Base-by-base conservation (phyloP, 2,329 filamentous ascomycete genomes). In the Fusarium sp. region DNA sequence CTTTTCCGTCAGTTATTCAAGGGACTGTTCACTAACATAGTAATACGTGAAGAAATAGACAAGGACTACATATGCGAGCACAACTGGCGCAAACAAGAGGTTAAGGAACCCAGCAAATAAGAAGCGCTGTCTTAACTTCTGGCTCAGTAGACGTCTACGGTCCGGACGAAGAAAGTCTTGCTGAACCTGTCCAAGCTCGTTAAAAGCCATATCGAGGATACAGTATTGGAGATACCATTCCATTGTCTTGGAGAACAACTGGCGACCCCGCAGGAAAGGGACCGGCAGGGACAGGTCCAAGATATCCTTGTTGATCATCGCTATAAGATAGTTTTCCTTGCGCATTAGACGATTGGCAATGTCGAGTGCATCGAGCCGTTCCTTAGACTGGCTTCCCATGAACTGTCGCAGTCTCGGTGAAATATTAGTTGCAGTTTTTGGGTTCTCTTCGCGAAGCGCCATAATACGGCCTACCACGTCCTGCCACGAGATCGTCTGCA, bases 321-420 rank as follows among this genome's bases (percentile, higher is more conserved):
- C 96, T 75, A 99, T 98, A 68, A 98, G 88, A 75, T 98, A 99
- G 76, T 99, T 99, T 69, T 98, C 95, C 76, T 93, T 92, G 63
- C 96, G 91, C 96, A 99, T 98, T 47, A 99, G 82, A 32, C 96
- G 90, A 77, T 98, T 99, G 9, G 96, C 96, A 78, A 99, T 98
- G 76, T 98, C 96, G 75, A 98, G 94, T 13, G 96, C 96, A 80
- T 98, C 96, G 73, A 99, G 90, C 67, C 95, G 88, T 81, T 98
- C 94, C 79, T 98, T 97, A 24, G 94, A 97, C 77, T 97, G 94
- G 62, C 90, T 94, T 47, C 92, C 92, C 68, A 95, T 85, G 71
- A 84, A 89, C n/a, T 80, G 82, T 5, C 86, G 84, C 61, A 88
- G 81, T 8, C 80, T 81, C 6, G 82, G 81, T 1, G 86, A 84